These are phyloP conservation scores for Tetrapyrgos nigripes DNA, from an alignment of 1,284 basidiomycete species.

Conservation along the genomic window DNA sequence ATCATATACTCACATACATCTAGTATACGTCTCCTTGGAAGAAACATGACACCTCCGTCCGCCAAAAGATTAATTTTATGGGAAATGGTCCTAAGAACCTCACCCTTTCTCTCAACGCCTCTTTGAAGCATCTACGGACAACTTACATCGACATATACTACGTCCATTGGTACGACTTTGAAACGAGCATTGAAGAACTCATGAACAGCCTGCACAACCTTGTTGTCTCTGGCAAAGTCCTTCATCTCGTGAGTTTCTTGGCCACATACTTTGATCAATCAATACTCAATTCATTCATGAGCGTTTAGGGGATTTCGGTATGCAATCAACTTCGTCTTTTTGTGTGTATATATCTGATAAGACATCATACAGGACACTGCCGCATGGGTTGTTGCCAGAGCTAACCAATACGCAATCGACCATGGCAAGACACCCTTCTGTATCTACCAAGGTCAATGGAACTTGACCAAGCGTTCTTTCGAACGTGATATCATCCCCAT, in stretches of 20 bases:
- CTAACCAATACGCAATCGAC: constrained; percentile 10
- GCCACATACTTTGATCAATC: not conserved
- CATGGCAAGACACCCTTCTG: constrained; percentile 10
- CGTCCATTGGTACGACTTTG: constrained; percentile 5
- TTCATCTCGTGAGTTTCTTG: not conserved
- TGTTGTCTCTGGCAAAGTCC: constrained; percentile 6
- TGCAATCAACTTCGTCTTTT: not conserved
- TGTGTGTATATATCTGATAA: not conserved
- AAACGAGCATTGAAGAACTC: constrained; percentile 18
- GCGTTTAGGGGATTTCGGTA: not conserved
- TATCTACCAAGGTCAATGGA: constrained; percentile 12
- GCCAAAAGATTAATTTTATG: not conserved
- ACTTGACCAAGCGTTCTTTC: constrained; percentile 10
- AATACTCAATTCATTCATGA: constrained; percentile 1
- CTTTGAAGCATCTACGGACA: not conserved
- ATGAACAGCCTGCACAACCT: constrained; percentile 15
- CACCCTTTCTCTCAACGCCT: not conserved
- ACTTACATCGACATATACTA: constrained; percentile 18
- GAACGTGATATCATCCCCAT: constrained; percentile 14
- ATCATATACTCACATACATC: not conserved
- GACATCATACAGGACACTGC: not conserved
- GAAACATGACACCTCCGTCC: not conserved
- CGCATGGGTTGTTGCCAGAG: constrained; percentile 10
- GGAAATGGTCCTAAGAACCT: not conserved
- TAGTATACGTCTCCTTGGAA: constrained; percentile 1